These are phyloP conservation scores for Penicillium freii DNA, from an alignment of 2,329 filamentous ascomycete genomes.

Conservation along the genomic window DNA sequence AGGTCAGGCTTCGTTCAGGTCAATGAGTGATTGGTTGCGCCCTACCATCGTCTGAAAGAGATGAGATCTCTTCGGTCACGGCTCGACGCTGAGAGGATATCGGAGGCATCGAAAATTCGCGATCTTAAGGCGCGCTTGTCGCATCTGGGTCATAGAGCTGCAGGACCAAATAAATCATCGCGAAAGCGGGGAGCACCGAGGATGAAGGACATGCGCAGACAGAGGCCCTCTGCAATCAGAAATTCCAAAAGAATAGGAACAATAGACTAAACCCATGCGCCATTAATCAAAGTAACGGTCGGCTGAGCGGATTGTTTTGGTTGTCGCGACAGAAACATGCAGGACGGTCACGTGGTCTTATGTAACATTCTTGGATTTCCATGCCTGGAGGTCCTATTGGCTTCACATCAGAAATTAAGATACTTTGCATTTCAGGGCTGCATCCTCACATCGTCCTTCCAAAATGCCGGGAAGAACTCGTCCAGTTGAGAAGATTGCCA, in stretches of 20 bases:
- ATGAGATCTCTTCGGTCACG: slow-evolving; percentile 42
- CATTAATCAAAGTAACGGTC: not conserved
- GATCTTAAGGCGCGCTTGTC: slow-evolving; percentile 47
- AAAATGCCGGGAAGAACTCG: slow-evolving; percentile 53
- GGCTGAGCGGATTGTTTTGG: slow-evolving; percentile 23
- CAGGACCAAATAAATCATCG: slow-evolving; percentile 40
- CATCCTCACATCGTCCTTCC: slow-evolving; percentile 3
- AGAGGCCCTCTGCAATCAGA: slow-evolving; percentile 9
- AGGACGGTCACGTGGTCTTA: slow-evolving; percentile 22
- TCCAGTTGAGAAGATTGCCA: slow-evolving; percentile 68
- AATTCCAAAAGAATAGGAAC: slow-evolving; percentile 4
- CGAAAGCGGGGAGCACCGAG: slow-evolving; percentile 26
- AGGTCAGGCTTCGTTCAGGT: slow-evolving; percentile 2
- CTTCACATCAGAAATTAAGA: slow-evolving; percentile 1
- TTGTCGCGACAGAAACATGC: slow-evolving; percentile 28
- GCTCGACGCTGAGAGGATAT: slow-evolving; percentile 43
- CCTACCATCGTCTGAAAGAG: slow-evolving; percentile 62
- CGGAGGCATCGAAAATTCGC: slow-evolving; percentile 52
- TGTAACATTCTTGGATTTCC: slow-evolving; percentile 15
- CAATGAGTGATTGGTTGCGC: not conserved
- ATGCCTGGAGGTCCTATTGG: not conserved
- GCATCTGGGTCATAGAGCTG: slow-evolving; percentile 45
- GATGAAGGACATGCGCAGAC: slow-evolving; percentile 14
- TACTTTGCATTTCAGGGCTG: not conserved
- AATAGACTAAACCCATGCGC: slow-evolving; percentile 4